phyloP scores from a whole-genome alignment of 1,139 yeast genomes.

The Kodamaea derodonti region DNA sequence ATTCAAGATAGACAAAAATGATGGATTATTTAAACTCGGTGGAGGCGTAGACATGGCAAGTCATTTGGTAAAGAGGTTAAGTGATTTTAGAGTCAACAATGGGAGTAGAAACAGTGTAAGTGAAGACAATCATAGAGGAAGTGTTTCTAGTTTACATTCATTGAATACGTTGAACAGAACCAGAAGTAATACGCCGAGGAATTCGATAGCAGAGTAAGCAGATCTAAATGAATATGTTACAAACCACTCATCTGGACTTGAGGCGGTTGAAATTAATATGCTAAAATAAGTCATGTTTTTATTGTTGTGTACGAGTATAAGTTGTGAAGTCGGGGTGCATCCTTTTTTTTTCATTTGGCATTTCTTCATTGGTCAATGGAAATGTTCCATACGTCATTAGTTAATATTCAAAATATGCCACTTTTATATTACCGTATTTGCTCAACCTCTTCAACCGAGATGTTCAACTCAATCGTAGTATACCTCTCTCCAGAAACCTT shows the following conservation, averaged over 20 bases:
- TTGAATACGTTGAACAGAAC: conserved; percentile 40
- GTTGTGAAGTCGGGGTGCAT: no score
- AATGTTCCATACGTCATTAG: no score
- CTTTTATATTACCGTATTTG: no score
- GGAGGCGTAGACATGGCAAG: conserved; percentile 50
- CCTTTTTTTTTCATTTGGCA: no score
- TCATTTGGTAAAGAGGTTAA: conserved; percentile 41
- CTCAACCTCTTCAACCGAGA: conserved; percentile 67
- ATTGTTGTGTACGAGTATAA: no score
- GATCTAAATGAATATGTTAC: neutral
- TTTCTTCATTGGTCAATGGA: no score
- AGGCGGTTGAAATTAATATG: conserved; percentile 1
- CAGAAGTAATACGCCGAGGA: conserved; percentile 26
- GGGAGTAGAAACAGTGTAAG: conserved; percentile 24
- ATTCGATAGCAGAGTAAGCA: conserved; percentile 28
- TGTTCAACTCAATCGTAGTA: conserved; percentile 56
- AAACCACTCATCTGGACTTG: neutral
- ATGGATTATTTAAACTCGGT: conserved; percentile 32
- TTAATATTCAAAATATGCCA: no score
- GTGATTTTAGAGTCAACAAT: conserved; percentile 37
- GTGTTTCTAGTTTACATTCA: conserved; percentile 40
- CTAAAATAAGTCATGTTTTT: no score
- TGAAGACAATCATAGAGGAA: conserved; percentile 30
- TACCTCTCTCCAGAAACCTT: conserved; percentile 65
- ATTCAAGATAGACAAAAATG: conserved; percentile 52